Evolutionary conservation across 148 eudicot species (phyloP).

Genomic region (Beta vulgaris): DNA sequence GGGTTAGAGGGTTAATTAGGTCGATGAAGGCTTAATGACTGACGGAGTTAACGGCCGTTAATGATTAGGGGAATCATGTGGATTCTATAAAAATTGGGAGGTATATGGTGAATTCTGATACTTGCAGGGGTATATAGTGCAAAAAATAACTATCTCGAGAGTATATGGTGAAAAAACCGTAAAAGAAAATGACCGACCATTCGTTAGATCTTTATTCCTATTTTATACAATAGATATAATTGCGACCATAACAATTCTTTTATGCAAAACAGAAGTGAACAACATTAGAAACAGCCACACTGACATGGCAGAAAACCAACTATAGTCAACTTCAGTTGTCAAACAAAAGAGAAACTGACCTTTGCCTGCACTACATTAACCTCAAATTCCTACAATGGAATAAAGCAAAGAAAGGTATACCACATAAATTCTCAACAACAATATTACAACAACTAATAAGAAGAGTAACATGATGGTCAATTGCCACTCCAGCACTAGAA

Average conservation of each 20-base stretch:
- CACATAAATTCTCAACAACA: not conserved
- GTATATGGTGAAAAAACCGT: too few relatives aligned
- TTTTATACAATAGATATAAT: not conserved
- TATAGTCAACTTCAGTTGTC: not conserved
- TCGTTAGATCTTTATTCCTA: too few relatives aligned
- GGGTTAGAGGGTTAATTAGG: too few relatives aligned
- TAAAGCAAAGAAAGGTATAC: not conserved
- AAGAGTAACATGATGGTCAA: not conserved
- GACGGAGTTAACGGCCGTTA: too few relatives aligned
- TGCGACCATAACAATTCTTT: not conserved
- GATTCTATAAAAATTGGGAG: too few relatives aligned
- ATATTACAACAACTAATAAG: not conserved
- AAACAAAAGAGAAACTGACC: not conserved
- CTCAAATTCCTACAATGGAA: not conserved
- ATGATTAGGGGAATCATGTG: too few relatives aligned
- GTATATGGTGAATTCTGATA: too few relatives aligned
- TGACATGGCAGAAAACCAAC: not conserved
- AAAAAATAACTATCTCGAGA: too few relatives aligned
- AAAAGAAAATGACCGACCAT: too few relatives aligned
- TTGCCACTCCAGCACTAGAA: not conserved
- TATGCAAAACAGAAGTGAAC: not conserved
- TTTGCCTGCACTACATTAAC: not conserved
- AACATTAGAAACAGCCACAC: not conserved
- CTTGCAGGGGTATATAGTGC: too few relatives aligned
- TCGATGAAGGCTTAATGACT: too few relatives aligned